phyloP scores from a whole-genome alignment of 2,329 filamentous ascomycete genomes.

The Alternaria viburni region DNA sequence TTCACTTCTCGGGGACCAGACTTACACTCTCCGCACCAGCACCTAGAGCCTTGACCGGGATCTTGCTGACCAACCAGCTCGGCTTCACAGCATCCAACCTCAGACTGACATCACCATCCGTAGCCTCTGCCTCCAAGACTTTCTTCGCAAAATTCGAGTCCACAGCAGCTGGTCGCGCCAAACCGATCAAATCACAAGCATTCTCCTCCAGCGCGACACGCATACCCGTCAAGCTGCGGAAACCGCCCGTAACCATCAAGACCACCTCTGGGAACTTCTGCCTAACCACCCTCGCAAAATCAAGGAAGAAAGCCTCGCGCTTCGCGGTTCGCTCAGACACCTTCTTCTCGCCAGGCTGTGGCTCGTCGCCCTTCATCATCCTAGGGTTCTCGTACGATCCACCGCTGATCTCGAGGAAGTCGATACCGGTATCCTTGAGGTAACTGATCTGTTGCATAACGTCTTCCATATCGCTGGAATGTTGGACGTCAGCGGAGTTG shows the following conservation, averaged over 20 bases:
- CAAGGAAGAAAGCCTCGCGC: slow-evolving; percentile 72
- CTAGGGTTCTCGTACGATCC: slow-evolving; percentile 50
- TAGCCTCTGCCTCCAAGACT: slow-evolving; percentile 10
- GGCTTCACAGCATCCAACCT: slow-evolving; percentile 2
- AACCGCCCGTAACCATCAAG: slow-evolving; percentile 65
- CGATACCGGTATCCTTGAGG: slow-evolving; percentile 59
- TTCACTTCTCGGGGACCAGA: background rate
- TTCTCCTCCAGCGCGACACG: slow-evolving; percentile 57
- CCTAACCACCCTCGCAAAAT: slow-evolving; percentile 63
- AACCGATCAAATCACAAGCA: slow-evolving; percentile 23
- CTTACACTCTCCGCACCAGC: slow-evolving; percentile 6
- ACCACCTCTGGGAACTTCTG: slow-evolving; percentile 44
- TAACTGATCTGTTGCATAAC: slow-evolving; percentile 64
- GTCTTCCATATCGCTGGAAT: slow-evolving; percentile 52
- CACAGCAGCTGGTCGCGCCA: slow-evolving; percentile 21
- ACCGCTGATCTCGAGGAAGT: slow-evolving; percentile 73
- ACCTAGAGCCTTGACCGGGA: background rate
- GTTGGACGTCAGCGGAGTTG: slow-evolving; percentile 57
- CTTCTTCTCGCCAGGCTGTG: background rate
- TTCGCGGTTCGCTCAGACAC: slow-evolving; percentile 52
- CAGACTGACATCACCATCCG: background rate
- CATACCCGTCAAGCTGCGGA: slow-evolving; percentile 63
- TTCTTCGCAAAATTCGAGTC: slow-evolving; percentile 12
- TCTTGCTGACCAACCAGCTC: slow-evolving; percentile 11
- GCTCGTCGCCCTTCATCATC: slow-evolving; percentile 2